Conservation (phyloP, 2,329 filamentous ascomycete genomes). For the Aspergillus novoparasiticus region DNA sequence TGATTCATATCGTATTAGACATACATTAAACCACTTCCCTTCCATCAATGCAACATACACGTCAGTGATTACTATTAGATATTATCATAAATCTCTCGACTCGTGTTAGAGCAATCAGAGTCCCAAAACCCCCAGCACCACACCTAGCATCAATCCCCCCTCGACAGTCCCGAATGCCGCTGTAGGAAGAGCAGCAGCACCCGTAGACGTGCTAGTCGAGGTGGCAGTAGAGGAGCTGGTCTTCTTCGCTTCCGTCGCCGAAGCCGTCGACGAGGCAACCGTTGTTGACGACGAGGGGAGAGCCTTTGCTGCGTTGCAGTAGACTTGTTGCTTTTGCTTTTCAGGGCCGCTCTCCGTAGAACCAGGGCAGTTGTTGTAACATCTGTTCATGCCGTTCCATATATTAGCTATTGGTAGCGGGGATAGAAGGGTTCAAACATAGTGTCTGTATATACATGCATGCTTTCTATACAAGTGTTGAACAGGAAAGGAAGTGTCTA, state of each 20-base stretch:
- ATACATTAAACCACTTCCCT: background rate
- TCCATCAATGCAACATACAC: background rate
- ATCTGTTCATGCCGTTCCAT: slow-evolving; percentile 38
- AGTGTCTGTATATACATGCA: too few relatives aligned
- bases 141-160: slow-evolving; percentile 31
- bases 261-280: background rate
- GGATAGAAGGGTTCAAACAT: too few relatives aligned
- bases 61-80: background rate
- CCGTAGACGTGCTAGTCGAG: slow-evolving; percentile 25
- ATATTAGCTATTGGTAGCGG: background rate
- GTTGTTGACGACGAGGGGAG: slow-evolving; percentile 18
- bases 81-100: background rate
- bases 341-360: slow-evolving; percentile 36
- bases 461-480: background rate
- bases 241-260: slow-evolving; percentile 3
- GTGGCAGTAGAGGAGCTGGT: slow-evolving; percentile 2
- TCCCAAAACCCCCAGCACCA: slow-evolving; percentile 12
- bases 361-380: slow-evolving; percentile 67
- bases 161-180: slow-evolving; percentile 10
- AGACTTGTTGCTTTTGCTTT: slow-evolving; percentile 33
- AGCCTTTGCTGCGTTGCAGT: slow-evolving; percentile 48
- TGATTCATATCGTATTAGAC: background rate
- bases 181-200: slow-evolving; percentile 12
- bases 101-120: background rate
- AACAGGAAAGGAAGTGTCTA: slow-evolving; percentile 16